Percentiles rank a stretch among this genome's conserved stretches.
These are phyloP conservation scores for Geotrichum fermentans DNA, from an alignment of 1,139 yeast genomes.

Conservation along the genomic window DNA sequence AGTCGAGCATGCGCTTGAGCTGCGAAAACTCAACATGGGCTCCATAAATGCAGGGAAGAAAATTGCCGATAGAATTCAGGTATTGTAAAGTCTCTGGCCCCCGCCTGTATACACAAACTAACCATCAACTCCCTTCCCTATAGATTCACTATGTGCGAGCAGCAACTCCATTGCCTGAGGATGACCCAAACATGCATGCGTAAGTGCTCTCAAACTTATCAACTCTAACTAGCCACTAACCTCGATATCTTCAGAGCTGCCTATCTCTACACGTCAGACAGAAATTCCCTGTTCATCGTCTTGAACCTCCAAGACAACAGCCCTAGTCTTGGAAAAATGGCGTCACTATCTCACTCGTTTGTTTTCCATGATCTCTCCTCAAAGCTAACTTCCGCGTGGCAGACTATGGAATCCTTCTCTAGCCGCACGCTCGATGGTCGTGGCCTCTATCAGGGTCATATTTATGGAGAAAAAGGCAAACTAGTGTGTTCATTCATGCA, in stretches of 20 bases:
- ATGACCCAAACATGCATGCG: constrained; percentile 31
- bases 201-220: constrained; percentile 1
- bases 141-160: constrained; percentile 33
- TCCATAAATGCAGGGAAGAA: constrained; percentile 23
- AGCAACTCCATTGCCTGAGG: constrained; percentile 23
- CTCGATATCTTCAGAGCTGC: constrained; percentile 25
- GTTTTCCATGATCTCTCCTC: constrained; percentile 32
- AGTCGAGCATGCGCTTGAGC: constrained; percentile 34
- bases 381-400: constrained; percentile 31
- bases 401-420: constrained; percentile 35
- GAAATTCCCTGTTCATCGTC: constrained; percentile 36
- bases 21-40: constrained; percentile 31
- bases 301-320: constrained; percentile 30
- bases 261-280: constrained; percentile 34
- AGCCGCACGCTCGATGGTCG: constrained; percentile 33
- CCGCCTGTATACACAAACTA: constrained; percentile 14
- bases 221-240: not conserved
- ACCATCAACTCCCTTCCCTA: constrained; percentile 29
- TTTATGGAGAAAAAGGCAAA: constrained; percentile 27
- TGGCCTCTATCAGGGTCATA: constrained; percentile 36
- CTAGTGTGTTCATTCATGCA: constrained; percentile 36
- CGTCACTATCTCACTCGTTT: constrained; percentile 36
- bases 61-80: constrained; percentile 1
- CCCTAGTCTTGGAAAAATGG: constrained; percentile 27
- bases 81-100: no score